Evolutionary conservation across 352 stramenopile species (phyloP).

Genomic region (Albugo laibachii): DNA sequence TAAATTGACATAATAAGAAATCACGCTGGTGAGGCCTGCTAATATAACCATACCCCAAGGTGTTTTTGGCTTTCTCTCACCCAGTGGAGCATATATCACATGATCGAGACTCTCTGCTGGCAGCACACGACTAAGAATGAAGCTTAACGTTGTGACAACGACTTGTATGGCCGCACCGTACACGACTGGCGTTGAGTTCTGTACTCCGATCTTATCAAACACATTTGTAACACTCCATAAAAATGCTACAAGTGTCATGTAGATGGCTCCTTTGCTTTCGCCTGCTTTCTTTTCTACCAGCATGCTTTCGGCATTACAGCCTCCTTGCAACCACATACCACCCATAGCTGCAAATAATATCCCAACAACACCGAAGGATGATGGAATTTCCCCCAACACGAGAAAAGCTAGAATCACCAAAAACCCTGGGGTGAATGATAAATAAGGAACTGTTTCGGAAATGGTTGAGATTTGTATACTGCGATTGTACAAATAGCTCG

Average conservation of each 20-base stretch:
- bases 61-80: conserved; percentile 23
- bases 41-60: conserved; percentile 54
- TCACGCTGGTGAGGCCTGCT: conserved; percentile 38
- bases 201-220: conserved; percentile 70
- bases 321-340: conserved; percentile 34
- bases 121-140: conserved; percentile 26
- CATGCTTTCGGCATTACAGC: not conserved
- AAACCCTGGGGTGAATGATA: conserved; percentile 65
- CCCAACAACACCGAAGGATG: conserved; percentile 24
- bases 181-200: conserved; percentile 53
- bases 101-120: too few relatives aligned
- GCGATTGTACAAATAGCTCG: conserved; percentile 69
- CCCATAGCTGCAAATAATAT: conserved; percentile 21
- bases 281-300: conserved; percentile 20
- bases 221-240: conserved; percentile 68
- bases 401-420: conserved; percentile 56
- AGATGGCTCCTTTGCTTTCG: conserved; percentile 50
- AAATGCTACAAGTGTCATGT: conserved; percentile 67
- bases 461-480: conserved; percentile 70
- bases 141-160: conserved; percentile 39
- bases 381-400: conserved; percentile 52
- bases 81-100: conserved; percentile 19
- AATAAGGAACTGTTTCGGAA: conserved; percentile 50
- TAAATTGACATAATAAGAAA: conserved; percentile 75
- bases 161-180: conserved; percentile 55